These are phyloP conservation scores for Chaetothyriales sp. DNA, from an alignment of 2,329 filamentous ascomycete genomes.

Conservation along the genomic window DNA sequence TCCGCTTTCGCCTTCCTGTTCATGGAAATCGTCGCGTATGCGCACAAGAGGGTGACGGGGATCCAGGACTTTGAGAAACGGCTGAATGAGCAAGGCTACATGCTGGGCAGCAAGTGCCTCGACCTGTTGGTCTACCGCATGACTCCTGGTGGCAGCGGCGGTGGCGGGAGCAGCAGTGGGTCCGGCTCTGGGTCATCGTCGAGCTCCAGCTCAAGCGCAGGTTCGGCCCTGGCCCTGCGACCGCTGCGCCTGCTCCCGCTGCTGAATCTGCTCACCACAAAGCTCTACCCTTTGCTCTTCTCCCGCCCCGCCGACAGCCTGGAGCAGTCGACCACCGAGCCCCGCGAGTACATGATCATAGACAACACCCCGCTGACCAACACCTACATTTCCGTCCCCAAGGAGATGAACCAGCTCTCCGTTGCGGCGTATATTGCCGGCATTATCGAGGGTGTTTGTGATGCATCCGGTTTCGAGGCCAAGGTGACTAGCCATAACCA, in stretches of 20 bases:
- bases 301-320: conserved; percentile 78
- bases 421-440: conserved; percentile 92
- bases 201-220: conserved; percentile 50
- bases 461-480: conserved; percentile 78
- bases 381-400: conserved; percentile 79
- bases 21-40: conserved; percentile 90
- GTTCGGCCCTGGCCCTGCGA: conserved; percentile 45
- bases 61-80: conserved; percentile 88
- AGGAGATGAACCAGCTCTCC: conserved; percentile 92
- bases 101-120: conserved; percentile 82
- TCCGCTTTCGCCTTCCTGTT: conserved; percentile 93
- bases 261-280: conserved; percentile 87
- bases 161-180: neutral
- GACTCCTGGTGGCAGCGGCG: conserved; percentile 54
- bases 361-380: conserved; percentile 97
- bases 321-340: conserved; percentile 72
- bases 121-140: conserved; percentile 83
- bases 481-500: conserved; percentile 75
- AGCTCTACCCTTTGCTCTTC: conserved; percentile 85
- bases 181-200: conserved; percentile 73
- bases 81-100: conserved; percentile 80
- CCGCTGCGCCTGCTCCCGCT: conserved; percentile 80
- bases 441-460: conserved; percentile 88
- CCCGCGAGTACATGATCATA: conserved; percentile 97
- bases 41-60: conserved; percentile 74